Evolutionary conservation across 2,329 filamentous ascomycete genomes (phyloP), one percentile per base, ranked within the genome.

Genomic region (Stagonosporopsis cucurbitacearum): DNA sequence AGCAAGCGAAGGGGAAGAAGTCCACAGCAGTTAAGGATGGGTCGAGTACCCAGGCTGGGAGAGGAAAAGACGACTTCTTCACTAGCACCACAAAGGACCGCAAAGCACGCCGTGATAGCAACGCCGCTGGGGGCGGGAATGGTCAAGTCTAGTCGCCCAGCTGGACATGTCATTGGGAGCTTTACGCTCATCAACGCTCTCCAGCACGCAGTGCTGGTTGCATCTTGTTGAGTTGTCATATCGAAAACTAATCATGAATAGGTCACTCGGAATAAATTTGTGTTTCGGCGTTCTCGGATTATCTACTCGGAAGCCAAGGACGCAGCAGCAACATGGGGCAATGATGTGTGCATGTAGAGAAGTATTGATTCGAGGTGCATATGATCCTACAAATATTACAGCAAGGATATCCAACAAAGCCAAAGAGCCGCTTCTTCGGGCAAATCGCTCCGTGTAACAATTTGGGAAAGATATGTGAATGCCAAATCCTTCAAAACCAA

Each of bases 341-440:
- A n/a, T 32, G n/a, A n/a, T n/a, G n/a, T n/a, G 13, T n/a, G 3
- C 13, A n/a, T 32, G 4, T 32, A 15, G n/a, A 32, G 7, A 32
- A 32, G 30, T 44, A 20, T 6, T 44, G n/a, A 39, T 51, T 44
- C 30, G 28, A 15, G 11, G 17, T 50, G 36, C 13, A 20, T 25
- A 28, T 15, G 25, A 57, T 25, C 28, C 25, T 46, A 43, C 15
- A 44, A 8, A 37, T 32, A 28, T 23, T 32, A 51, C 12, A 22
- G 11, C 30, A 51, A 39, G 53, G 53, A 43, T 56, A 56, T 56
- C 25, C 30, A 42, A 20, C 37, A 51, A 43, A 48, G 17, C 39
- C 40, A 3, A 11, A 17, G 30, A 41, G 25, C 6, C 22, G 22
- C 17, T n/a, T 42, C 37, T 43, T 5, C 13, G 30, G 12, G 30